These are phyloP conservation scores for Proteromonas lacertae DNA, from an alignment of 352 stramenopile genomes.

Conservation along the genomic window DNA sequence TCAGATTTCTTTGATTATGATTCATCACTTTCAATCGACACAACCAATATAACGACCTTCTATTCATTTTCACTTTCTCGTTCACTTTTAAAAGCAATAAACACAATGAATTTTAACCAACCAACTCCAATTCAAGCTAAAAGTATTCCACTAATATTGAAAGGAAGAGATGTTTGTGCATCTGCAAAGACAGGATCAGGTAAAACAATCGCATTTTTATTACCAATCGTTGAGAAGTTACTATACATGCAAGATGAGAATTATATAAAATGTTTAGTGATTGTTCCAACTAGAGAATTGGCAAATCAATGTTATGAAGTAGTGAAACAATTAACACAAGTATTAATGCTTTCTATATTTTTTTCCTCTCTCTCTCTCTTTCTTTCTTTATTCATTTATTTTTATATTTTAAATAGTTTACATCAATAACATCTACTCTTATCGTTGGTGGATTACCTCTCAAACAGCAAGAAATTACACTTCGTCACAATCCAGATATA, in stretches of 20 bases:
- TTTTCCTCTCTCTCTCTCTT: not conserved
- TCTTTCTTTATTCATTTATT: not conserved
- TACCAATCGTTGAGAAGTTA: slow-evolving; percentile 80
- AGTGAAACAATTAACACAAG: slow-evolving; percentile 4
- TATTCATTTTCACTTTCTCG: slow-evolving; percentile 76
- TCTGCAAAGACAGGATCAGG: slow-evolving; percentile 75
- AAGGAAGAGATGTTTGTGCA: slow-evolving; percentile 82
- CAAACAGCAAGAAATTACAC: slow-evolving; percentile 62
- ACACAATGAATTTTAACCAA: slow-evolving; percentile 72
- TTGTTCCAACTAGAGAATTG: slow-evolving; percentile 85
- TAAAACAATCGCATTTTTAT: slow-evolving; percentile 88
- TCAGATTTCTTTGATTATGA: no score
- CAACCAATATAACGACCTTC: slow-evolving; percentile 18
- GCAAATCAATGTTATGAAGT: slow-evolving; percentile 33
- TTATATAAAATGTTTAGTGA: slow-evolving; percentile 65
- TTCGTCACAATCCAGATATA: slow-evolving; percentile 67
- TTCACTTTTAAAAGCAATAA: slow-evolving; percentile 71
- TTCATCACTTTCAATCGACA: no score
- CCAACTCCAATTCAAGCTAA: slow-evolving; percentile 64
- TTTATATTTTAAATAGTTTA: slow-evolving; percentile 1
- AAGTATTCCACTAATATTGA: slow-evolving; percentile 62
- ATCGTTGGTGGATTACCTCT: slow-evolving; percentile 7
- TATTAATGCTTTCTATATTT: slow-evolving; percentile 1
- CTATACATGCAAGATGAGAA: slow-evolving; percentile 41
- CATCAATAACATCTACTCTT: slow-evolving; percentile 11